phyloP scores from a whole-genome alignment of 805 yeast genomes.

The Saccharomycopsis sp. region DNA sequence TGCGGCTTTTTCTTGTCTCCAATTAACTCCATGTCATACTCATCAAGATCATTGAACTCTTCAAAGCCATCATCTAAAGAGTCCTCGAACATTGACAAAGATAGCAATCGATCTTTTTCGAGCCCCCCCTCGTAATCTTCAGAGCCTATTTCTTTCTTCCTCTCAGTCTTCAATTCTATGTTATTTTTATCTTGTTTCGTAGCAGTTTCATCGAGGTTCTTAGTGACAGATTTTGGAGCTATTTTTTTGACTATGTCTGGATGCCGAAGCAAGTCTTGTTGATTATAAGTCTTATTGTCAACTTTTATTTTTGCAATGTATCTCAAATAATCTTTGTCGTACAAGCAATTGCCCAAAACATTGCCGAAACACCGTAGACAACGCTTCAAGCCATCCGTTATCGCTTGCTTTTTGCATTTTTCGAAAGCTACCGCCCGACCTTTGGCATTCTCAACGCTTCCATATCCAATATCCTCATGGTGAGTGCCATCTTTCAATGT shows the following conservation, averaged over 20 bases:
- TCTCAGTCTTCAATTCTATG: not conserved
- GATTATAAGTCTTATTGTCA: conserved; percentile 27
- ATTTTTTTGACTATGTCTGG: conserved; percentile 18
- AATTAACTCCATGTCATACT: conserved; percentile 23
- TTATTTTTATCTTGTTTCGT: not conserved
- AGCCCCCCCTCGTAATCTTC: too few relatives aligned
- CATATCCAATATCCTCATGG: conserved; percentile 80
- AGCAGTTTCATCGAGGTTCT: not conserved
- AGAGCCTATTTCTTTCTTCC: too few relatives aligned
- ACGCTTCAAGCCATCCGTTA: conserved; percentile 74
- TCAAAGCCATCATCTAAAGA: conserved; percentile 47
- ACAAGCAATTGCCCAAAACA: conserved; percentile 76
- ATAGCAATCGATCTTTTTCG: conserved; percentile 7
- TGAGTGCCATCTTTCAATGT: conserved; percentile 67
- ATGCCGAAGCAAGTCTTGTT: conserved; percentile 27
- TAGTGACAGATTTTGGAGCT: not conserved
- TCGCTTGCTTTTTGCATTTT: conserved; percentile 75
- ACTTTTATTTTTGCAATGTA: conserved; percentile 39
- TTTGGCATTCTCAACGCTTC: conserved; percentile 68
- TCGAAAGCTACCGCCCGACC: conserved; percentile 72
- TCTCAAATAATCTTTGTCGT: conserved; percentile 58
- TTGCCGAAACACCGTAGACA: conserved; percentile 76
- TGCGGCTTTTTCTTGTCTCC: conserved; percentile 23
- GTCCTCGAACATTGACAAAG: conserved; percentile 37
- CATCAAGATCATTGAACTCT: conserved; percentile 28